Conservation (phyloP, 192 early-diverging fungal species). For the Coemansia brasiliensis region DNA sequence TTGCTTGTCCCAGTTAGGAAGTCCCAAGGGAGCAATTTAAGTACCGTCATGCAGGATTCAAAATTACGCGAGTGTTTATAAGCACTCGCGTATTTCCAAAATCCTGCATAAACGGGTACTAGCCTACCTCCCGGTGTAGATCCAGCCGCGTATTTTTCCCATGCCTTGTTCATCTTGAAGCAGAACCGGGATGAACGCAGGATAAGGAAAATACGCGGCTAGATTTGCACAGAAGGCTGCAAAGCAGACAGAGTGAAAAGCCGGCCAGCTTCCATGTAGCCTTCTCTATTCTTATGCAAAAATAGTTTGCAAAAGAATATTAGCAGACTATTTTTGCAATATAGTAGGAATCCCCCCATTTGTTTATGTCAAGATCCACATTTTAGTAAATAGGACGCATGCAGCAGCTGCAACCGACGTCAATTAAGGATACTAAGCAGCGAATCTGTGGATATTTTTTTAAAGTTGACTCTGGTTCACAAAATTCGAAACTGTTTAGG, state of each 20-base stretch:
- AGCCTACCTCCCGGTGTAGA: too few species aligned
- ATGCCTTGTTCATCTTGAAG: too few species aligned
- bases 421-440: constrained; percentile 5
- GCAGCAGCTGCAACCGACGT: neutral
- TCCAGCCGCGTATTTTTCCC: too few species aligned
- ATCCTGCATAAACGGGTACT: neutral
- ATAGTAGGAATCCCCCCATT: too few species aligned
- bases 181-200: too few species aligned
- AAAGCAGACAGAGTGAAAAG: neutral
- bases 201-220: too few species aligned
- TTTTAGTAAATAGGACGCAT: neutral
- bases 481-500: neutral
- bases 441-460: constrained; percentile 1
- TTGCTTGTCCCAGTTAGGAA: constrained; percentile 10
- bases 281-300: too few species aligned
- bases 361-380: neutral
- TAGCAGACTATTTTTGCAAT: constrained; percentile 4
- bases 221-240: too few species aligned
- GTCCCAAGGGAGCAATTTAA: constrained; percentile 30
- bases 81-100: neutral
- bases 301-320: too few species aligned
- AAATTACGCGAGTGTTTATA: constrained; percentile 1
- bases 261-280: too few species aligned
- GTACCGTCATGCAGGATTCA: constrained; percentile 27
- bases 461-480: neutral